Evolutionary conservation across 768 basidiomycete genomes (phyloP).

Genomic region (Omphalotus guepiniiformis): DNA sequence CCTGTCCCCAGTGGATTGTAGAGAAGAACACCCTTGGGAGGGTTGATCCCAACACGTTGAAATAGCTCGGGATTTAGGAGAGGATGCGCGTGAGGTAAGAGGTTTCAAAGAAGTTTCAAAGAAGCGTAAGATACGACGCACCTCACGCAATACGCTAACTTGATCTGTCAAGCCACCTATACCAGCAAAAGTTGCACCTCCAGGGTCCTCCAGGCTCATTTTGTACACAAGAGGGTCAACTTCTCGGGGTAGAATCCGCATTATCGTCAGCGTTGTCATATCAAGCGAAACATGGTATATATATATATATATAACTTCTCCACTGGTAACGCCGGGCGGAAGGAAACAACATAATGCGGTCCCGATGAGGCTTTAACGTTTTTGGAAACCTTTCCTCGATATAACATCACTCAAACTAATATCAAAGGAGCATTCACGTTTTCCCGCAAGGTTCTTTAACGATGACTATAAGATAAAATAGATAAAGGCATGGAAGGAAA

Average conservation of each 20-base stretch:
- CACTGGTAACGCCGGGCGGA: slow-evolving; percentile 87
- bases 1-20: slow-evolving; percentile 97
- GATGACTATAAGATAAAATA: slow-evolving; percentile 68
- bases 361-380: slow-evolving; percentile 99
- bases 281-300: too few relatives aligned
- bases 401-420: too few relatives aligned
- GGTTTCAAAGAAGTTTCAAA: too few relatives aligned
- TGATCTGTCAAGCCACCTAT: slow-evolving; percentile 80
- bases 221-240: slow-evolving; percentile 76
- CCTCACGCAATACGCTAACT: slow-evolving; percentile 86
- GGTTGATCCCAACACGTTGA: slow-evolving; percentile 93
- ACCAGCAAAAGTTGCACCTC: slow-evolving; percentile 82
- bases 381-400: too few relatives aligned
- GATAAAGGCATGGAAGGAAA: too few relatives aligned
- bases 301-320: slow-evolving; percentile 89
- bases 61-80: slow-evolving; percentile 98
- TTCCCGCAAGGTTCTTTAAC: too few relatives aligned
- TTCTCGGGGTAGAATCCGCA: slow-evolving; percentile 75
- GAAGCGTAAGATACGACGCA: too few relatives aligned
- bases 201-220: slow-evolving; percentile 87
- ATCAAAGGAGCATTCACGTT: too few relatives aligned
- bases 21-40: slow-evolving; percentile 93
- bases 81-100: slow-evolving; percentile 92
- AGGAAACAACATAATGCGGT: slow-evolving; percentile 97
- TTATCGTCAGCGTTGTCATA: too few relatives aligned